phyloP scores from a whole-genome alignment of 768 basidiomycete species.

The Pisolithus sp. region DNA sequence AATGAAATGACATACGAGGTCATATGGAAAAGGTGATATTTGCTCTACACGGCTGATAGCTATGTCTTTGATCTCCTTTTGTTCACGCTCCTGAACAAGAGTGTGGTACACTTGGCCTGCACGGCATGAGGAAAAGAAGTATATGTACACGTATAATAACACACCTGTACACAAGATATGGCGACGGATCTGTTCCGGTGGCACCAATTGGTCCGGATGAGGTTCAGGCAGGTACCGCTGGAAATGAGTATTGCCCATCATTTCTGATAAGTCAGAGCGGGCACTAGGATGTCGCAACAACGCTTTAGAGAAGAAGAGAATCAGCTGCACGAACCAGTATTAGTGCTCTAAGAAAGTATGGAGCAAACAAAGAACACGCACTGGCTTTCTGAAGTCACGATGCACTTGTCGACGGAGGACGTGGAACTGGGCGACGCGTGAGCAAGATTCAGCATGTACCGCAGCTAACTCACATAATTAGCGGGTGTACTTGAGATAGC shows the following conservation, averaged over 20 bases:
- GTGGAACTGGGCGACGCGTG: conserved; percentile 64
- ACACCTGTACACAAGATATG: conserved; percentile 86
- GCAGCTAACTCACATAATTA: conserved; percentile 62
- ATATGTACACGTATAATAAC: conserved; percentile 1
- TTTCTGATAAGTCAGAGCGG: conserved; percentile 79
- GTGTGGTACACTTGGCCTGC: conserved; percentile 91
- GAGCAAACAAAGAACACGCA: conserved; percentile 27
- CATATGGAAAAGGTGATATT: conserved; percentile 95
- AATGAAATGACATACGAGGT: conserved; percentile 51
- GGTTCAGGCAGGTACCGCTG: conserved; percentile 88
- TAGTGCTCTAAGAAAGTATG: background rate
- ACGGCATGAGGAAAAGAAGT: conserved; percentile 2
- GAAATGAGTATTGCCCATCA: conserved; percentile 86
- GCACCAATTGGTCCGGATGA: conserved; percentile 61
- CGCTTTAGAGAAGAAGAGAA: conserved; percentile 96
- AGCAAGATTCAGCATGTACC: background rate
- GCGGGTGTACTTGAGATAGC: conserved; percentile 68
- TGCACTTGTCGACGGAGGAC: conserved; percentile 95
- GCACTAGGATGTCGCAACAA: conserved; percentile 93
- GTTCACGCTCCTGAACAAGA: conserved; percentile 84
- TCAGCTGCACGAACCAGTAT: conserved; percentile 44
- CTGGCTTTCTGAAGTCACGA: conserved; percentile 97
- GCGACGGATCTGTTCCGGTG: conserved; percentile 81
- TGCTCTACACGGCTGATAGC: conserved; percentile 95
- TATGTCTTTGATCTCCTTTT: conserved; percentile 84